Conservation (phyloP, 2,329 filamentous ascomycete genomes). For the Xylariaceae sp. region DNA sequence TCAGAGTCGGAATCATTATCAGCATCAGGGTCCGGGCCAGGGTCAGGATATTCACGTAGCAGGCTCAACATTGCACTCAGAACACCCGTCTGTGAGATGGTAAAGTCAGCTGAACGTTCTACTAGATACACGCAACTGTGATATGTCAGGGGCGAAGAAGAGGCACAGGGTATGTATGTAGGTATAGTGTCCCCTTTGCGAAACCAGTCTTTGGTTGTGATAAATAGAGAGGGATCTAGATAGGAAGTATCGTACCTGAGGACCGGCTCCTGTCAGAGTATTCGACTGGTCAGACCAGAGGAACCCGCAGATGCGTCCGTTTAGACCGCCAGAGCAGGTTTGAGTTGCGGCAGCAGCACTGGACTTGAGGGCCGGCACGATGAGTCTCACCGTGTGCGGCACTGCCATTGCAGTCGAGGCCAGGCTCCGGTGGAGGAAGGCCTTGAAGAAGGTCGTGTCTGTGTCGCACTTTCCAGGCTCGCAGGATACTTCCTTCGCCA, state of each 20-base stretch:
- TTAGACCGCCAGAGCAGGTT: conserved; percentile 33
- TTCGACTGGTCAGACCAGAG: conserved; percentile 24
- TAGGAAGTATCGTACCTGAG: conserved; percentile 48
- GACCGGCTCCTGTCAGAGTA: conserved; percentile 46
- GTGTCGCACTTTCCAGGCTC: conserved; percentile 45
- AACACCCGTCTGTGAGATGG: conserved; percentile 8
- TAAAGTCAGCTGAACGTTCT: not conserved
- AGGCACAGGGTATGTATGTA: too few relatives aligned
- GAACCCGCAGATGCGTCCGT: conserved; percentile 25
- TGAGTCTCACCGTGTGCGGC: conserved; percentile 32
- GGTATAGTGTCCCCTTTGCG: too few relatives aligned
- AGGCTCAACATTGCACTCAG: conserved; percentile 14
- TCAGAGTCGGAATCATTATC: not conserved
- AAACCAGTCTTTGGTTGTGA: not conserved
- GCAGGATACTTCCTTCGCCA: conserved; percentile 51
- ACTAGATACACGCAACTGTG: too few relatives aligned
- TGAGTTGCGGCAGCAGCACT: conserved; percentile 38
- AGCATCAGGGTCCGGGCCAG: not conserved
- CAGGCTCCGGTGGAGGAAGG: conserved; percentile 47
- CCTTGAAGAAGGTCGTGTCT: conserved; percentile 53
- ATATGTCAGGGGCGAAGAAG: too few relatives aligned
- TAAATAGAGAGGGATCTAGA: conserved; percentile 10
- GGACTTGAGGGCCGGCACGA: conserved; percentile 34
- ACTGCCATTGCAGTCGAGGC: conserved; percentile 35
- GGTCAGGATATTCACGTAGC: not conserved